Base-by-base conservation (phyloP, 495 filamentous ascomycete genomes). In the Xylaria intraflava region DNA sequence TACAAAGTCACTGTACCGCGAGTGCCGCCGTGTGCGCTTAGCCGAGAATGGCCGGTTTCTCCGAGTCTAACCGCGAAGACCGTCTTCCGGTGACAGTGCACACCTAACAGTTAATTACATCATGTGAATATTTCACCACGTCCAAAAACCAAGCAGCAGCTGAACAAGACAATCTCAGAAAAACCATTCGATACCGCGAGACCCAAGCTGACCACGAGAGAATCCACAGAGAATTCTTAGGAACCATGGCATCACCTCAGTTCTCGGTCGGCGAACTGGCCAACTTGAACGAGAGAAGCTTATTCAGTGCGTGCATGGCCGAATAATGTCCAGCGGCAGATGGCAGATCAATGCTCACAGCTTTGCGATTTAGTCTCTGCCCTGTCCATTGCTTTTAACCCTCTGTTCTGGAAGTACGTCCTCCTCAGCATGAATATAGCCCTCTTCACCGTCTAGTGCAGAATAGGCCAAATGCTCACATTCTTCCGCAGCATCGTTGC, bases 381-480 rank as follows among this genome's bases (percentile, higher is more conserved):
- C 47, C 73, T 68, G 45, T 71, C 83, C 36, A 88, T 89, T 69
- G 74, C 79, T 36, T 89, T 89, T 70, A 90, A 89, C 67, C 86
- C 86, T 17, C 79, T 82, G 16, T 88, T 88, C 66, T 89, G 86
- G 86, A 89, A 89, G 85, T 88, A 76, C 61, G 82, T 70, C n/a
- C 2, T 24, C 38, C 55, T 39, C 23, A 35, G 30, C 17, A 45
- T 43, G 16, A 23, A 46, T 27, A 0, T 39, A 16, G n/a, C n/a
- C n/a, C n/a, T 11, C 11, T n/a, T 54, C 40, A 19, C 44, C 16
- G 39, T 5, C 46, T 57, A 31, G 16, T 10, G 23, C 41, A 26
- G 33, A 7, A 16, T 30, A 23, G n/a, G 44, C 49, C 57, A 62
- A 58, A 68, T 46, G 35, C 49, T 63, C 31, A 49, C 44, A 38